A percentile compares a stretch with the other conserved stretches of the same genome.
Evolutionary conservation across 1,139 yeast species (phyloP).

Genomic region (Nakaseomyces delphensis): DNA sequence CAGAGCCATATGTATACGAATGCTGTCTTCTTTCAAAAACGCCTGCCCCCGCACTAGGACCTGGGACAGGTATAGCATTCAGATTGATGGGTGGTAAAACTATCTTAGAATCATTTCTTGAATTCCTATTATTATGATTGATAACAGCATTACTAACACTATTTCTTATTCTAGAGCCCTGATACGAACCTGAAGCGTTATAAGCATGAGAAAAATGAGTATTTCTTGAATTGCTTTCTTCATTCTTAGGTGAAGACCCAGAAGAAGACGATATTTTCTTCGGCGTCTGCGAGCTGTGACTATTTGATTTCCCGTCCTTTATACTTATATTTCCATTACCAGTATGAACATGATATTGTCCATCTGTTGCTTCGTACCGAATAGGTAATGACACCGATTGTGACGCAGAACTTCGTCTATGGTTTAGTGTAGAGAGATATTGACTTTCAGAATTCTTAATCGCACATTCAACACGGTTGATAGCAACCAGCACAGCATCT

Average conservation of each 20-base stretch:
- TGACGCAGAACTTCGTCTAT: conserved; percentile 1
- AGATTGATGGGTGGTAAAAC: conserved; percentile 4
- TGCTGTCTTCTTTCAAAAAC: not conserved
- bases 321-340: not conserved
- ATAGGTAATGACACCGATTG: conserved; percentile 3
- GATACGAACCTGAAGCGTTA: not conserved
- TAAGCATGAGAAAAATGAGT: not conserved
- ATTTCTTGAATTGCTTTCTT: not conserved
- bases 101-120: conserved; percentile 1
- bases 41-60: not conserved
- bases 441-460: conserved; percentile 6
- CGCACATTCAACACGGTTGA: not conserved
- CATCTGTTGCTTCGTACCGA: not conserved
- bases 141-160: conserved; percentile 3
- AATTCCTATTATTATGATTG: not conserved
- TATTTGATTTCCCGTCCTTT: too few species aligned
- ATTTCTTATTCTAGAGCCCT: not conserved
- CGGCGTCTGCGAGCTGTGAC: not conserved
- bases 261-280: not conserved
- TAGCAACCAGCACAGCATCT: conserved; percentile 2
- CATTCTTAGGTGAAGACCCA: not conserved
- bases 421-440: not conserved
- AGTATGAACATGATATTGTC: not conserved
- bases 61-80: conserved; percentile 2
- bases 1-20: conserved; percentile 4